Base-by-base conservation (phyloP, 352 stramenopile genomes). In the Phytophthora pistaciae region DNA sequence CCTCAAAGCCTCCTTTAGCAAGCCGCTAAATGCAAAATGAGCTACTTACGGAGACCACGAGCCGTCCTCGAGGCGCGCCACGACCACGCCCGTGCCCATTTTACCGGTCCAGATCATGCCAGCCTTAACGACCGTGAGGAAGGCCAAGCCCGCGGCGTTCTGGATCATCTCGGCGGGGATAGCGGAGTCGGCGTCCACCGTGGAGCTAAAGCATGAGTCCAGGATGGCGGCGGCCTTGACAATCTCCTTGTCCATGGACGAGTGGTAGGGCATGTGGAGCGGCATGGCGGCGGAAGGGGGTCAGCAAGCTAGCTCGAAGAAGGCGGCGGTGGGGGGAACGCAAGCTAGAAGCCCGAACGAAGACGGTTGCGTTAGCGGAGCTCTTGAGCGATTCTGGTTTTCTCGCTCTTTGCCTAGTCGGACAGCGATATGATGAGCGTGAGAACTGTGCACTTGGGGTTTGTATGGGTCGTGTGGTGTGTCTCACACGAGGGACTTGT, bases 171-270 rank as follows among this genome's bases (percentile, higher is more conserved):
- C 88, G 56, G 83, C 86, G 9, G 90, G 90, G 60, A 96, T 92
- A 23, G 90, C 58, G 54, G 78, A 85, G 79, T 96, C 90, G 40
- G 87, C 86, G 52, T 86, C 77, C 1, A 95, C 50, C 3, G 79
- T 87, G 49, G 88, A 94, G 74, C 80, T 72, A 72, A 96, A 95
- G 70, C 94, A 96, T 29, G 85, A 86, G 66, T 95, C 86, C 69
- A 96, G 70, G 66, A 96, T 96, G 63, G 84, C 91, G 40, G 88
- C 79, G 29, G 87, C 88, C 70, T 96, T 96, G 55, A 77, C 66
- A 56, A 95, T 68, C 77, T 96, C 90, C 78, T 95, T 95, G 67
- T 94, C 88, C 90, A 96, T 96, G 14, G 80, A 91, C 38, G 90
- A 95, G 77, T 87, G 82, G 68, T 94, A 95, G 46, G 90, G 90